Percentiles rank a stretch among this genome's conserved stretches.
Conservation (phyloP, 371 early-diverging fungal species). For the Apophysomyces variabilis region DNA sequence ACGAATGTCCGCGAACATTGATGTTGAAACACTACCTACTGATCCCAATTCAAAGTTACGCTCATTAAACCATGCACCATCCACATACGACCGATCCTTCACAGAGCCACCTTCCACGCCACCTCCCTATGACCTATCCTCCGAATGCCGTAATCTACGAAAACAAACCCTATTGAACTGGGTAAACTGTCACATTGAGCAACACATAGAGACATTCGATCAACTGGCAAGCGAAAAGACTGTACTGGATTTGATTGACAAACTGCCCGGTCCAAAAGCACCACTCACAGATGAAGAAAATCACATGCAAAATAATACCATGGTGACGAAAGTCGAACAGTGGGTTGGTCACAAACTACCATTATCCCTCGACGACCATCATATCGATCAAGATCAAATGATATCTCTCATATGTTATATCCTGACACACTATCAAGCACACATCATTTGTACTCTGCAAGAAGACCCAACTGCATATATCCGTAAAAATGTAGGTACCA, state of each 20-base stretch:
- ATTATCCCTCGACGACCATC: slow-evolving; percentile 11
- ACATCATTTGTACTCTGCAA: slow-evolving; percentile 28
- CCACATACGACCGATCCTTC: slow-evolving; percentile 17
- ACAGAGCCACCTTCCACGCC: slow-evolving; percentile 12
- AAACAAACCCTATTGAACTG: slow-evolving; percentile 18
- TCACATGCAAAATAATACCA: slow-evolving; percentile 6
- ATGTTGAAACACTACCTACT: slow-evolving; percentile 21
- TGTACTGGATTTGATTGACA: slow-evolving; percentile 5
- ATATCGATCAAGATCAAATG: slow-evolving; percentile 29
- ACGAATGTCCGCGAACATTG: slow-evolving; percentile 23
- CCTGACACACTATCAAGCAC: slow-evolving; percentile 39
- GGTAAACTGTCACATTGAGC: slow-evolving; percentile 7
- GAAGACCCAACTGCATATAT: slow-evolving; percentile 31
- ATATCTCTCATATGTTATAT: slow-evolving; percentile 36
- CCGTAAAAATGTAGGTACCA: slow-evolving; percentile 34
- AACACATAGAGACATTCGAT: slow-evolving; percentile 10
- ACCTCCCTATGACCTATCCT: slow-evolving; percentile 13
- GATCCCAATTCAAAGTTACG: slow-evolving; percentile 17
- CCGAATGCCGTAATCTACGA: slow-evolving; percentile 26
- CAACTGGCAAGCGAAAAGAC: slow-evolving; percentile 11
- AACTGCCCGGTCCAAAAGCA: not conserved
- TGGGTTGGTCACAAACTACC: slow-evolving; percentile 13
- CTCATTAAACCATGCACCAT: slow-evolving; percentile 14
- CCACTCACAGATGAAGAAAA: slow-evolving; percentile 4
- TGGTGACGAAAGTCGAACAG: slow-evolving; percentile 2